phyloP scores from a whole-genome alignment of 805 yeast species.

The Wickerhamomyces hampshirensis region DNA sequence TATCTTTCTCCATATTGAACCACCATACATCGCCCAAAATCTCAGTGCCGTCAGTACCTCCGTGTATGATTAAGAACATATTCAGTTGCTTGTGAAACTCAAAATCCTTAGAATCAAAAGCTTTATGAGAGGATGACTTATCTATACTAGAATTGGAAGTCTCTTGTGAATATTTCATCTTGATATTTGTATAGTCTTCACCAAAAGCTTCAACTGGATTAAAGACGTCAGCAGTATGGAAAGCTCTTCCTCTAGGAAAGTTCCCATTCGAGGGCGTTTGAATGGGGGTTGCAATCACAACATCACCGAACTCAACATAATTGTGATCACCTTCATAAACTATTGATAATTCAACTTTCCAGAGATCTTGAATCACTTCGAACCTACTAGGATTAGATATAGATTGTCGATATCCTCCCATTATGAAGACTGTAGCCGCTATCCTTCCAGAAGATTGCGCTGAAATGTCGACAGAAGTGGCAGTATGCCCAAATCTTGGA shows the following conservation, averaged over 20 bases:
- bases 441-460: no score
- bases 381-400: slow-evolving; percentile 22
- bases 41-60: slow-evolving; percentile 30
- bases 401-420: slow-evolving; percentile 44
- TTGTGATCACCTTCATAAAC: slow-evolving; percentile 30
- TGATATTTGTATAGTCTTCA: no score
- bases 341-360: slow-evolving; percentile 37
- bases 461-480: slow-evolving; percentile 22
- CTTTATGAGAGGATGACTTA: slow-evolving; percentile 1
- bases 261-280: slow-evolving; percentile 10
- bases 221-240: slow-evolving; percentile 27
- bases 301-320: slow-evolving; percentile 33
- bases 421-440: slow-evolving; percentile 36
- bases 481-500: slow-evolving; percentile 38
- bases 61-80: slow-evolving; percentile 29
- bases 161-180: no score
- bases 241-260: slow-evolving; percentile 32
- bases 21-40: slow-evolving; percentile 48
- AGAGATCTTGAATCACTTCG: slow-evolving; percentile 35
- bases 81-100: slow-evolving; percentile 5
- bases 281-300: slow-evolving; percentile 30
- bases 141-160: no score
- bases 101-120: not conserved
- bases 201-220: slow-evolving; percentile 10
- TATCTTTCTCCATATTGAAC: slow-evolving; percentile 39